Evolutionary conservation across 2,329 filamentous ascomycete species (phyloP).

Genomic region (Magnaporthales sp.): DNA sequence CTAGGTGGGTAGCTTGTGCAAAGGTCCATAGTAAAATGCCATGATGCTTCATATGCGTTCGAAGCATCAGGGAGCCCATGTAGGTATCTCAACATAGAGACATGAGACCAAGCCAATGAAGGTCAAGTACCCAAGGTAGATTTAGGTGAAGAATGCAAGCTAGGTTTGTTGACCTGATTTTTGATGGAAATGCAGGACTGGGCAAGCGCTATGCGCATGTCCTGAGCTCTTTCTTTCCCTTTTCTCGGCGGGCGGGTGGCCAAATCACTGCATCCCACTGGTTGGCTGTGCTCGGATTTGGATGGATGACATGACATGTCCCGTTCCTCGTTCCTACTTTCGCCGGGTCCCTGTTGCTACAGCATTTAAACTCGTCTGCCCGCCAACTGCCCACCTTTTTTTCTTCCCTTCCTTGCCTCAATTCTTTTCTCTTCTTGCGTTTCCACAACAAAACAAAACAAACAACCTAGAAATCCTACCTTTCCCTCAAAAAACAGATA

Average conservation of each 20-base stretch:
- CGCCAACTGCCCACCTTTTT: background rate
- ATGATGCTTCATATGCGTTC: background rate
- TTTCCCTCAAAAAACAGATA: constrained; percentile 2
- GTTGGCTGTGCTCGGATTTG: background rate
- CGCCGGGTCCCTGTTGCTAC: background rate
- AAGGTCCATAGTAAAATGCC: background rate
- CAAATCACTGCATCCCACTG: background rate
- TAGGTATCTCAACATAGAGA: background rate
- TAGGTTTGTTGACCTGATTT: background rate
- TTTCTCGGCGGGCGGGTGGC: background rate
- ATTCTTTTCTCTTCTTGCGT: background rate
- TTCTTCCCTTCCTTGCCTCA: constrained; percentile 3
- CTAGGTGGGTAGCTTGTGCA: background rate
- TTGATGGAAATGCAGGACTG: background rate
- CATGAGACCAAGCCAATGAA: background rate
- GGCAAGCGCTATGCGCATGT: background rate
- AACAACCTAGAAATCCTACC: constrained; percentile 4
- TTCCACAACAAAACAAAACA: constrained; percentile 5
- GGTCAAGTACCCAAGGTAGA: background rate
- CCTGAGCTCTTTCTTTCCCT: background rate
- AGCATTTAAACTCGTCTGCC: constrained; percentile 1
- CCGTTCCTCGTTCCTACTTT: background rate
- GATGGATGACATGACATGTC: background rate
- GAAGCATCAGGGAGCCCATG: background rate
- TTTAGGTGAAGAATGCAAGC: background rate